Evolutionary conservation across 176 grass and related monocot genomes (phyloP).

Genomic region (Areca catechu): DNA sequence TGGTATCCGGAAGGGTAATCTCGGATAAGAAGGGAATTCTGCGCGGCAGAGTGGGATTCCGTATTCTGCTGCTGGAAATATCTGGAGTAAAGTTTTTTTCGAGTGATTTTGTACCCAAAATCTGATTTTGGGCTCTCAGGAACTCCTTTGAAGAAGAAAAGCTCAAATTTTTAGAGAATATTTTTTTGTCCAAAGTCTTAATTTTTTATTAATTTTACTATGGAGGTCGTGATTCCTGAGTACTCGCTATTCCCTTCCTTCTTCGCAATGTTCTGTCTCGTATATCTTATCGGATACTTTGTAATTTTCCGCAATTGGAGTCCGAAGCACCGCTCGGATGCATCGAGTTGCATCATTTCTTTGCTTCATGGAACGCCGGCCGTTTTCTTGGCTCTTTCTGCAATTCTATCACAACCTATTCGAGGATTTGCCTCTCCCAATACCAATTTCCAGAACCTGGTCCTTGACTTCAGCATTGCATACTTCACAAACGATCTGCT

Average conservation of each 20-base stretch:
- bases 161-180: no score
- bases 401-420: conserved; percentile 31
- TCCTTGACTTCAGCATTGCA: conserved; percentile 83
- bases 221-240: conserved; percentile 18
- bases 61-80: no score
- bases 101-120: no score
- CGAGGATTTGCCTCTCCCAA: conserved; percentile 64
- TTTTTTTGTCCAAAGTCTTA: neutral
- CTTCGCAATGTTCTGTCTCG: conserved; percentile 43
- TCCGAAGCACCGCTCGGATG: conserved; percentile 41
- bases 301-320: conserved; percentile 56
- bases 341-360: conserved; percentile 86
- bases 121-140: no score
- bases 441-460: conserved; percentile 40
- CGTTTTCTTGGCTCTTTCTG: conserved; percentile 30
- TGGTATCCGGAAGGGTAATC: no score
- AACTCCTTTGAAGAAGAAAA: no score
- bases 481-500: conserved; percentile 94
- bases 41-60: no score
- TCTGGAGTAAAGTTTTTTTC: no score
- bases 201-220: neutral
- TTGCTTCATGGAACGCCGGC: conserved; percentile 72
- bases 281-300: conserved; percentile 49
- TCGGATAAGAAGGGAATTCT: no score
- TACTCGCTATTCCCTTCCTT: conserved; percentile 40